Percentiles rank a stretch among this genome's conserved stretches.
Evolutionary conservation across 2,329 filamentous ascomycete species (phyloP).

Genomic region (Fusarium sp.): DNA sequence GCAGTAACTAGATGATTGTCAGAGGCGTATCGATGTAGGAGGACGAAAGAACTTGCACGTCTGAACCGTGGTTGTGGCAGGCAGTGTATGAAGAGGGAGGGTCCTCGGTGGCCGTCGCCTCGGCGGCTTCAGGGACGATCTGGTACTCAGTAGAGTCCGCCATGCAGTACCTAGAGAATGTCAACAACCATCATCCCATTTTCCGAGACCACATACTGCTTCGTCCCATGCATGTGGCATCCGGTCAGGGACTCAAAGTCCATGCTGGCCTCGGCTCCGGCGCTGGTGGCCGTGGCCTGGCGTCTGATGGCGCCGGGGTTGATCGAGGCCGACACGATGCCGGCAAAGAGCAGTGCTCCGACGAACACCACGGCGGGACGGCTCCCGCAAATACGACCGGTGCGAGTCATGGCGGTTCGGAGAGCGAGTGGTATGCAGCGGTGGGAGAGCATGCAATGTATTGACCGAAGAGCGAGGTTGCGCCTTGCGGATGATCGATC

Average conservation of each 20-base stretch:
- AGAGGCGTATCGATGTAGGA: background rate
- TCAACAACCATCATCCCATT: background rate
- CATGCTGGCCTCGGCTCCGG: background rate
- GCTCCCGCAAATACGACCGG: conserved; percentile 19
- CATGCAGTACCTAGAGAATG: conserved; percentile 35
- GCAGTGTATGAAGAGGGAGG: conserved; percentile 40
- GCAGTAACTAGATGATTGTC: conserved; percentile 30
- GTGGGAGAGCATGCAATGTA: conserved; percentile 3
- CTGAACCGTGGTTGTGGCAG: conserved; percentile 39
- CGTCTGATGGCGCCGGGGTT: conserved; percentile 28
- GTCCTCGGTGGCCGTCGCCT: conserved; percentile 31
- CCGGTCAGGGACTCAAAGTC: conserved; percentile 37
- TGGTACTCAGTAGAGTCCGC: conserved; percentile 36
- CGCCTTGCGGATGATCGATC: background rate
- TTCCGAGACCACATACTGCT: conserved; percentile 15
- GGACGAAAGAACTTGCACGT: conserved; percentile 9
- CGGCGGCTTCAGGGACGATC: conserved; percentile 22
- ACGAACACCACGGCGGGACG: conserved; percentile 19
- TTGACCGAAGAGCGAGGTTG: background rate
- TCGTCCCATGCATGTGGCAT: conserved; percentile 37
- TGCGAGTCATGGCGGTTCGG: conserved; percentile 28
- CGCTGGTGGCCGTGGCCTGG: conserved; percentile 21
- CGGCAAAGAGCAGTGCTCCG: conserved; percentile 24
- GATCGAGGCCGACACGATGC: conserved; percentile 36
- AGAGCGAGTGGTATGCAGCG: background rate